These are phyloP conservation scores for Neonectria sp. DNA, from an alignment of 2,329 filamentous ascomycete species.

Conservation along the genomic window DNA sequence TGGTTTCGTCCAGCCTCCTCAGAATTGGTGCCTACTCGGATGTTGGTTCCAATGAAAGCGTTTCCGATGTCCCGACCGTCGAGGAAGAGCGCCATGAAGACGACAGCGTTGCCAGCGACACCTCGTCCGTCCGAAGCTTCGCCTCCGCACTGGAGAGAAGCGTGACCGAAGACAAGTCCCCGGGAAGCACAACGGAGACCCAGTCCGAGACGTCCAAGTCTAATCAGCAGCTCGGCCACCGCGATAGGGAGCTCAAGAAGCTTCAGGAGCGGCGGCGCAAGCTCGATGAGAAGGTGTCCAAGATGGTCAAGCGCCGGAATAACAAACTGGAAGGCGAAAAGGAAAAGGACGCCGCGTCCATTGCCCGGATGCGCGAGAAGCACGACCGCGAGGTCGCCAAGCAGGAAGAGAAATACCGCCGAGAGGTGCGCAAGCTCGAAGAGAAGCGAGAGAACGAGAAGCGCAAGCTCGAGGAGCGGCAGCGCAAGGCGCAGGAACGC, in stretches of 20 bases:
- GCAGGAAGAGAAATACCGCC: constrained; percentile 76
- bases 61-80: constrained; percentile 40
- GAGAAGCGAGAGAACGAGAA: constrained; percentile 75
- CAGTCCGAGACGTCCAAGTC: constrained; percentile 58
- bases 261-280: constrained; percentile 73
- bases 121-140: constrained; percentile 64
- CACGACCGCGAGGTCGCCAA: constrained; percentile 76
- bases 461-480: constrained; percentile 69
- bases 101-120: constrained; percentile 55
- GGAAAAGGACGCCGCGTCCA: constrained; percentile 63
- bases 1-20: constrained; percentile 57
- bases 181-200: constrained; percentile 46
- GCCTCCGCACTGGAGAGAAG: constrained; percentile 62
- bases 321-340: constrained; percentile 63
- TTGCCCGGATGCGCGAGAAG: constrained; percentile 74
- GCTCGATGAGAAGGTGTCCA: constrained; percentile 74
- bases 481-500: constrained; percentile 66
- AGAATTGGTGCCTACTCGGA: constrained; percentile 49
- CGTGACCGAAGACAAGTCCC: constrained; percentile 47
- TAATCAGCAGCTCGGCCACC: constrained; percentile 43
- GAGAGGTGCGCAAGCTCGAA: constrained; percentile 76
- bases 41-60: constrained; percentile 45
- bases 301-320: constrained; percentile 64
- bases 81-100: constrained; percentile 46
- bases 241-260: constrained; percentile 76